Percentiles rank a stretch among this genome's conserved stretches.
Evolutionary conservation across 1,139 yeast genomes (phyloP).

Genomic region (Wickerhamomyces sp.): DNA sequence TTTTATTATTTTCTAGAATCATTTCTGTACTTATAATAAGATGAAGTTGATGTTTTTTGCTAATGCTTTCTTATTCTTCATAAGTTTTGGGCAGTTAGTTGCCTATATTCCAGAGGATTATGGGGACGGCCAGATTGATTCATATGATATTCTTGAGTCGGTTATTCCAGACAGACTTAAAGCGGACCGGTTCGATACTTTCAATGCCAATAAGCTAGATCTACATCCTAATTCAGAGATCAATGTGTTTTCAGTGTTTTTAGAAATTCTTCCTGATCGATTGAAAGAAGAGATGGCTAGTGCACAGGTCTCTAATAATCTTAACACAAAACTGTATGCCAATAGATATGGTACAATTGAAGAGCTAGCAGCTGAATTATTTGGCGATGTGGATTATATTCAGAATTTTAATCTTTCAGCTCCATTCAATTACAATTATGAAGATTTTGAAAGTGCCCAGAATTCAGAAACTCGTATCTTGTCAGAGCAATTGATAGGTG

Average conservation of each 20-base stretch:
- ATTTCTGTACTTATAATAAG: too few species aligned
- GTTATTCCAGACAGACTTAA: not conserved
- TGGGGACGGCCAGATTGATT: not conserved
- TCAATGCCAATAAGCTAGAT: not conserved
- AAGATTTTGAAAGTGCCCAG: conserved; percentile 5
- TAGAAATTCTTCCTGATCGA: not conserved
- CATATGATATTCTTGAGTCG: not conserved
- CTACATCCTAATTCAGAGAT: too few species aligned
- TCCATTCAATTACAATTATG: conserved; percentile 4
- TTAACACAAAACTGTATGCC: conserved; percentile 4
- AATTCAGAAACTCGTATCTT: not conserved
- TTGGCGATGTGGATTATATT: conserved; percentile 7
- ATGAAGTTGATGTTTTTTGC: too few species aligned
- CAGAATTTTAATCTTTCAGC: conserved; percentile 5
- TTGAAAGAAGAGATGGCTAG: not conserved
- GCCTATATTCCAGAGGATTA: not conserved
- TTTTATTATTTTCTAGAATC: too few species aligned
- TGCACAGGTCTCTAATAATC: too few species aligned
- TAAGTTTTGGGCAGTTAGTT: too few species aligned
- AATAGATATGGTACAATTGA: conserved; percentile 3
- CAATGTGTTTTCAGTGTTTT: not conserved
- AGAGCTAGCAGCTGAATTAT: conserved; percentile 3
- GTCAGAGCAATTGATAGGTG: conserved; percentile 5
- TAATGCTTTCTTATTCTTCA: too few species aligned
- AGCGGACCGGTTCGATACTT: not conserved